Evolutionary conservation across 257 asterid genomes (phyloP).

Genomic region (Jacaranda copaia): DNA sequence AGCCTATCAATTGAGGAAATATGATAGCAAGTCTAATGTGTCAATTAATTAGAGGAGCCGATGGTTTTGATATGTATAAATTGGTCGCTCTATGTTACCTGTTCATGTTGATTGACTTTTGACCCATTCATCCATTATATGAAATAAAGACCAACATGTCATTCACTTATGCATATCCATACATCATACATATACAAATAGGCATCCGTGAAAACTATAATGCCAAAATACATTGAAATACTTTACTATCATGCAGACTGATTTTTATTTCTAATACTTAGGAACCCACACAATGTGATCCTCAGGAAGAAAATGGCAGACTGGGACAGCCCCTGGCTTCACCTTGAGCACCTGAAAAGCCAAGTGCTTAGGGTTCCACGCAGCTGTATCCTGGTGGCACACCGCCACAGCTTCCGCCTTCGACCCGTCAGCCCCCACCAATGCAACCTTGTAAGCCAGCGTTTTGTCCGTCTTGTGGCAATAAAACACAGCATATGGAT

Average conservation of each 20-base stretch:
- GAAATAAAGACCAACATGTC: slow-evolving; percentile 19
- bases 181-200: slow-evolving; percentile 25
- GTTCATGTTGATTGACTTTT: slow-evolving; percentile 1
- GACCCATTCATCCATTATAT: slow-evolving; percentile 1
- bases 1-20: no score
- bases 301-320: slow-evolving; percentile 92
- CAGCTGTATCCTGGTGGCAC: slow-evolving; percentile 83
- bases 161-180: slow-evolving; percentile 18
- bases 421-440: slow-evolving; percentile 66
- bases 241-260: not conserved
- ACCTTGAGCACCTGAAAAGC: slow-evolving; percentile 92
- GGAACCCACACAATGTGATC: slow-evolving; percentile 89
- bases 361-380: slow-evolving; percentile 92
- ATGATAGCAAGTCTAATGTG: no score
- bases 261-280: slow-evolving; percentile 23
- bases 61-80: no score
- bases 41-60: no score
- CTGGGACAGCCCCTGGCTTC: slow-evolving; percentile 83
- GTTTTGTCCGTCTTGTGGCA: slow-evolving; percentile 72
- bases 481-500: slow-evolving; percentile 78
- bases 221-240: slow-evolving; percentile 23
- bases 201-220: slow-evolving; percentile 23
- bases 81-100: no score
- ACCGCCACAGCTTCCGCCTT: slow-evolving; percentile 75
- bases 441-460: slow-evolving; percentile 55